phyloP scores from a whole-genome alignment of 257 asterid species.

The Ilex asprella region DNA sequence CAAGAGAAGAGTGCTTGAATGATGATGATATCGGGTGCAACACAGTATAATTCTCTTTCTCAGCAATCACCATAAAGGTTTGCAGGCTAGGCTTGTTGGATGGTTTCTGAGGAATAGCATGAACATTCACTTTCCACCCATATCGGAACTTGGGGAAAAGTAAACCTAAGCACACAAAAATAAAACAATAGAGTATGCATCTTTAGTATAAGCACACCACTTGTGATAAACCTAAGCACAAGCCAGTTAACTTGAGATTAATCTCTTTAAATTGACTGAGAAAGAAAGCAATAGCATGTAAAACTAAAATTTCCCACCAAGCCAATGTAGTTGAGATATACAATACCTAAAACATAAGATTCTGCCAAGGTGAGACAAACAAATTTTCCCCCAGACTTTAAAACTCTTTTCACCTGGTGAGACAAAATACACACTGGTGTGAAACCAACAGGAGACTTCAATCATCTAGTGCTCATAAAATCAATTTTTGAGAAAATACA shows the following conservation, averaged over 20 bases:
- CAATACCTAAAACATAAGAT: conserved; percentile 79
- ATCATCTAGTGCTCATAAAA: conserved; percentile 6
- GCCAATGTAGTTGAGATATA: conserved; percentile 10
- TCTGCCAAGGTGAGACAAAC: conserved; percentile 93
- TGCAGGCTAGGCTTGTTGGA: conserved; percentile 43
- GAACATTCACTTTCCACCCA: conserved; percentile 83
- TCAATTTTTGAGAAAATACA: not conserved
- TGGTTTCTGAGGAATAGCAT: conserved; percentile 51
- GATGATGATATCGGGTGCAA: conserved; percentile 46
- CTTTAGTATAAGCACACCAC: conserved; percentile 7
- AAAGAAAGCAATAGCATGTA: not conserved
- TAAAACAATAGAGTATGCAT: conserved; percentile 9
- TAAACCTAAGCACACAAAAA: conserved; percentile 40
- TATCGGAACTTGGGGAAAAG: conserved; percentile 74
- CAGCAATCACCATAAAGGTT: conserved; percentile 79
- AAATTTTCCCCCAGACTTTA: conserved; percentile 68
- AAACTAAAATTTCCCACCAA: not conserved
- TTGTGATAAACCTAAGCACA: conserved; percentile 1
- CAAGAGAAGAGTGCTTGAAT: conserved; percentile 33
- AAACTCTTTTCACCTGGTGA: conserved; percentile 74
- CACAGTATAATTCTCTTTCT: conserved; percentile 41
- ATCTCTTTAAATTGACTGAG: not conserved
- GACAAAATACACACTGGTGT: conserved; percentile 8
- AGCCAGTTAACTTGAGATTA: not conserved
- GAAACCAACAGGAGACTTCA: conserved; percentile 11